Evolutionary conservation across 495 filamentous ascomycete species (phyloP).

Genomic region (Mycothermus thermophilus): DNA sequence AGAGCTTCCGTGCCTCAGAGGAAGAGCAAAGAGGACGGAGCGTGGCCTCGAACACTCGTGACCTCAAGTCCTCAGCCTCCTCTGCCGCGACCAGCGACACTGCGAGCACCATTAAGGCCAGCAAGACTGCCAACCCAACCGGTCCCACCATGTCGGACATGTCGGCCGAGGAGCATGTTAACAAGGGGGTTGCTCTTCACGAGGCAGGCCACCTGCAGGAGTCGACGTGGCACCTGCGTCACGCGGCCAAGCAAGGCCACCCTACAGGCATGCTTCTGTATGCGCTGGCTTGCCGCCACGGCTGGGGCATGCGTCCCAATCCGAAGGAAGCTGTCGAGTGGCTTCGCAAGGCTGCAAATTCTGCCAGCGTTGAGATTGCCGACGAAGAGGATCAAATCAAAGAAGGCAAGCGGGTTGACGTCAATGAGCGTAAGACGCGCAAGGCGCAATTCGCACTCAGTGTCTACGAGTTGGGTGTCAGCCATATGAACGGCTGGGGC

Average conservation of each 20-base stretch:
- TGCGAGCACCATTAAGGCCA: slow-evolving; percentile 48
- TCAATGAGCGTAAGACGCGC: slow-evolving; percentile 56
- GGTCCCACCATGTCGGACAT: slow-evolving; percentile 40
- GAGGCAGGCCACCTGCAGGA: slow-evolving; percentile 74
- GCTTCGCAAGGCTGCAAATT: slow-evolving; percentile 76
- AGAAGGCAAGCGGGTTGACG: slow-evolving; percentile 48
- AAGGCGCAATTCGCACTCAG: slow-evolving; percentile 87
- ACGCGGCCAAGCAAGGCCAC: slow-evolving; percentile 71
- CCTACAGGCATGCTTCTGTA: slow-evolving; percentile 93
- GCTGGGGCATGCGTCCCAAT: slow-evolving; percentile 93
- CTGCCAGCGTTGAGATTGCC: slow-evolving; percentile 65
- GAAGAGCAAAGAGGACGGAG: slow-evolving; percentile 27
- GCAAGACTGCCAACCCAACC: slow-evolving; percentile 38
- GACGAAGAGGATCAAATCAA: slow-evolving; percentile 58
- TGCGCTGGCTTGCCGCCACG: slow-evolving; percentile 90
- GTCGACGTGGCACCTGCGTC: slow-evolving; percentile 87
- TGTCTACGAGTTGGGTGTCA: slow-evolving; percentile 93
- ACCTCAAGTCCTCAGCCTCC: no score
- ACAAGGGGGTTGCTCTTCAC: slow-evolving; percentile 76
- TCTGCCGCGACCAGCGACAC: slow-evolving; percentile 51
- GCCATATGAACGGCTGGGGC: slow-evolving; percentile 96
- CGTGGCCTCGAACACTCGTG: slow-evolving; percentile 28
- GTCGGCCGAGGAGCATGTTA: slow-evolving; percentile 72
- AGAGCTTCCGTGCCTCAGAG: slow-evolving; percentile 24
- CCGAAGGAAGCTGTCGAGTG: slow-evolving; percentile 78